These are phyloP conservation scores for Dactylellina haptotyla DNA, from an alignment of 2,329 filamentous ascomycete genomes.

Conservation along the genomic window DNA sequence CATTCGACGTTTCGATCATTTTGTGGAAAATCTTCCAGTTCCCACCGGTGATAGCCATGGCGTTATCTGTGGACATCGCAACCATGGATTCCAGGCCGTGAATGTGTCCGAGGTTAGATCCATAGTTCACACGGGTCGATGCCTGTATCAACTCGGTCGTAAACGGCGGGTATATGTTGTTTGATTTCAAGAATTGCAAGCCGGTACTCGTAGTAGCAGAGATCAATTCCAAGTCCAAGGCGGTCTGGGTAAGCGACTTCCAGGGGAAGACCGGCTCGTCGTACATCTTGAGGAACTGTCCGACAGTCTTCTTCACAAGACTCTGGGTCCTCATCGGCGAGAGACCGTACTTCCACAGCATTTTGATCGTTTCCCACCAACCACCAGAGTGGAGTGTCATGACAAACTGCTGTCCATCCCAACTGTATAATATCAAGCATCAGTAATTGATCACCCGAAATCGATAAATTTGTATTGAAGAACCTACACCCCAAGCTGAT, in stretches of 20 bases:
- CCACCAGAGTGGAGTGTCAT: slow-evolving; percentile 71
- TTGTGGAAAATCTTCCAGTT: slow-evolving; percentile 95
- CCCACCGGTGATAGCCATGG: slow-evolving; percentile 80
- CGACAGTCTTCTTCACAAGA: slow-evolving; percentile 76
- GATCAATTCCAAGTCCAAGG: slow-evolving; percentile 74
- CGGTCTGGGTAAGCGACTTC: slow-evolving; percentile 75
- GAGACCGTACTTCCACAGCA: slow-evolving; percentile 86
- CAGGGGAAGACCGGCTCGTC: slow-evolving; percentile 86
- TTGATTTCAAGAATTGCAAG: slow-evolving; percentile 72
- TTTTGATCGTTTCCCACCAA: slow-evolving; percentile 83
- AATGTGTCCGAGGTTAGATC: slow-evolving; percentile 83
- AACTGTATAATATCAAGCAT: slow-evolving; percentile 74
- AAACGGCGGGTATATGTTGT: slow-evolving; percentile 75
- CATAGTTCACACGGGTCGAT: slow-evolving; percentile 92
- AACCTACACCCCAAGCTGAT: slow-evolving; percentile 57
- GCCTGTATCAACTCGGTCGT: slow-evolving; percentile 86
- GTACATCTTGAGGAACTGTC: slow-evolving; percentile 81
- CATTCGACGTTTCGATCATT: slow-evolving; percentile 75
- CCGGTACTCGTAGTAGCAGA: slow-evolving; percentile 77
- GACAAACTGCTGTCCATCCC: slow-evolving; percentile 82
- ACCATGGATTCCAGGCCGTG: slow-evolving; percentile 92
- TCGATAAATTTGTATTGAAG: not conserved
- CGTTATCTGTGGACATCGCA: slow-evolving; percentile 87
- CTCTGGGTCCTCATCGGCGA: slow-evolving; percentile 78
- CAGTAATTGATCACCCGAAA: not conserved